Evolutionary conservation across 768 basidiomycete species (phyloP).

Genomic region (Amanita rubescens): DNA sequence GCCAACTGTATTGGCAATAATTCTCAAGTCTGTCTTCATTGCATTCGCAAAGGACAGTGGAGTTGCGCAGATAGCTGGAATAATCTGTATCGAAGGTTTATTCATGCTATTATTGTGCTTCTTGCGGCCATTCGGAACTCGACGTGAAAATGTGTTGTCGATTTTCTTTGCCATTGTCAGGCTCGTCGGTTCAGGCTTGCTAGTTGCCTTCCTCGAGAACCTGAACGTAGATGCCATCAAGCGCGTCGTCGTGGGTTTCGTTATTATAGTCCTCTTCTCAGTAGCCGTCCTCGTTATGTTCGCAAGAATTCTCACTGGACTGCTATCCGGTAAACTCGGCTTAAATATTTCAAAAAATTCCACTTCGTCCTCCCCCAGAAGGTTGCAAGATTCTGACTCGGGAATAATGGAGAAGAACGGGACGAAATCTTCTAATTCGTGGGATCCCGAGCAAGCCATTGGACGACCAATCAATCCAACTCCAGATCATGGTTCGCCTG

Average conservation of each 20-base stretch:
- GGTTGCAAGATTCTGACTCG: constrained; percentile 17
- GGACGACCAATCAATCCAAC: constrained; percentile 46
- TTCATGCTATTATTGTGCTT: constrained; percentile 44
- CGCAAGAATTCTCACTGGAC: constrained; percentile 50
- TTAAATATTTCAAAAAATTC: constrained; percentile 19
- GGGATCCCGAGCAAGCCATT: constrained; percentile 11
- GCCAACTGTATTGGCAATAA: constrained; percentile 44
- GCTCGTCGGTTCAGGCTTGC: constrained; percentile 58
- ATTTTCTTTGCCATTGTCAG: constrained; percentile 62
- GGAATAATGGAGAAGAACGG: constrained; percentile 35
- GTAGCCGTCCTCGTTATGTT: constrained; percentile 56
- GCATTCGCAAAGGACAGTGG: constrained; percentile 56
- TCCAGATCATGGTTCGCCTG: constrained; percentile 34
- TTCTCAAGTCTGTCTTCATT: constrained; percentile 69
- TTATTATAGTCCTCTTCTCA: constrained; percentile 65
- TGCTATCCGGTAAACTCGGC: constrained; percentile 37
- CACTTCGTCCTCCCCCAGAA: neutral
- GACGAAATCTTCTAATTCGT: constrained; percentile 1
- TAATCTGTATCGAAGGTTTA: constrained; percentile 61
- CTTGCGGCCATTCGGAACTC: constrained; percentile 58
- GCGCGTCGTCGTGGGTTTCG: constrained; percentile 72
- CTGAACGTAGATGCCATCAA: constrained; percentile 67
- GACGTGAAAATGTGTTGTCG: constrained; percentile 63
- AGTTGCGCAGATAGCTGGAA: constrained; percentile 59
- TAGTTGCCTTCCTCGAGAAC: constrained; percentile 70